Base-by-base conservation (phyloP, 495 filamentous ascomycete genomes). In the Hypomontagnella submonticulosa region DNA sequence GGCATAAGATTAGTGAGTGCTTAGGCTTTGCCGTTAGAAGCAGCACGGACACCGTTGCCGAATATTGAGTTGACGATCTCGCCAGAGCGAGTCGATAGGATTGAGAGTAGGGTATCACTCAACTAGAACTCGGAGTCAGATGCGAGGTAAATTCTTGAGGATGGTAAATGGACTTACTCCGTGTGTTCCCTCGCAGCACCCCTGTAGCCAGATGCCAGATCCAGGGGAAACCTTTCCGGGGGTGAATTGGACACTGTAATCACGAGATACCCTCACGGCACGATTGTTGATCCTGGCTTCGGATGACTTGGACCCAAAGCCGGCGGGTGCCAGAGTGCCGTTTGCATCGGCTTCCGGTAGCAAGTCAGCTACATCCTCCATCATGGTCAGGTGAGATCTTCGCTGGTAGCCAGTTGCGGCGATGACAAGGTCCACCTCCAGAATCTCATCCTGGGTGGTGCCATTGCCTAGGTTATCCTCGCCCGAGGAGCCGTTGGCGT, bases 161-260 rank as follows among this genome's bases (percentile, higher is more conserved):
- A 13, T 4, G 16, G 15, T 11, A 41, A 50, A 23, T 11, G 51
- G 19, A 85, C 88, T 85, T 81, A 92, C 89, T 34, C 95, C 95
- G 73, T 97, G 95, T 23, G 92, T 97, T 59, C 82, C 85, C 77
- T 99, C 92, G 70, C 92, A 95, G 75, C 93, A 97, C 1, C 95
- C 95, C 76, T 97, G 95, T 61, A 99, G 80, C 92, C 92, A 99
- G 32, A 97, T 83, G 9, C 93, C 93, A n/a, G 79, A 81, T 1
- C 77, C 80, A 6, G 86, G 84, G 11, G 88, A 80, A 23, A 97
- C 89, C 61, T 85, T 84, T 19, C 82, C 85, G 6, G 81, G 77
- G 19, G 87, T 81, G 65, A 93, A 90, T 20, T 83, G 75, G 2
- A 97, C 85, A 10, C 82, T 80, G 72, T 99, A 99, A 73, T 97